Percentiles rank a stretch among this genome's conserved stretches.
phyloP scores from a whole-genome alignment of 179 eudicot genomes.

The Carnegiea gigantea region DNA sequence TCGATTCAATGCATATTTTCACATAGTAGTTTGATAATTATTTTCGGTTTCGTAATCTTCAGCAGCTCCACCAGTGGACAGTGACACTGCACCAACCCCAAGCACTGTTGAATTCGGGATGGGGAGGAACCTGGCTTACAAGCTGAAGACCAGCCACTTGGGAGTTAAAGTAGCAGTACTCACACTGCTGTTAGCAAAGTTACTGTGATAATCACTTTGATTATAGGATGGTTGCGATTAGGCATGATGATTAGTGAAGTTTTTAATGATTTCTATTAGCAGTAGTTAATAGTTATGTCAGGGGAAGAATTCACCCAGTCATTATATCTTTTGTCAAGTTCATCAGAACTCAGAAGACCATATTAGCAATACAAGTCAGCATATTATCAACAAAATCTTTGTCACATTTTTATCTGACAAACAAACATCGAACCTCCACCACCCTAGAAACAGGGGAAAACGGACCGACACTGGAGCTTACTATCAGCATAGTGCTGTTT shows the following conservation, averaged over 20 bases:
- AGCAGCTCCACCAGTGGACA: conserved; percentile 51
- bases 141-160: conserved; percentile 28
- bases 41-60: conserved; percentile 18
- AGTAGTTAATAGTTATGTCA: background rate
- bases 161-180: conserved; percentile 28
- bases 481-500: no score
- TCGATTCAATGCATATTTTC: background rate
- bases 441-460: no score
- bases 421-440: background rate
- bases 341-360: background rate
- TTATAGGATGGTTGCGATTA: conserved; percentile 2
- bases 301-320: background rate
- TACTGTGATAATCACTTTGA: background rate
- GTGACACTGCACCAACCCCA: conserved; percentile 48
- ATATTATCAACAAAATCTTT: background rate
- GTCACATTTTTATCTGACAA: background rate
- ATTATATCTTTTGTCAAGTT: conserved; percentile 9
- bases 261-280: background rate
- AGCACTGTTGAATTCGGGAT: conserved; percentile 40
- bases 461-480: no score
- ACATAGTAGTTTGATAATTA: background rate
- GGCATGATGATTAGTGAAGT: background rate
- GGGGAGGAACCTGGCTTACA: conserved; percentile 38
- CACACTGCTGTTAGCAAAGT: conserved; percentile 12
- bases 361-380: background rate